Base-by-base conservation (phyloP, 2,329 filamentous ascomycete species). In the Cladosporium sp. region DNA sequence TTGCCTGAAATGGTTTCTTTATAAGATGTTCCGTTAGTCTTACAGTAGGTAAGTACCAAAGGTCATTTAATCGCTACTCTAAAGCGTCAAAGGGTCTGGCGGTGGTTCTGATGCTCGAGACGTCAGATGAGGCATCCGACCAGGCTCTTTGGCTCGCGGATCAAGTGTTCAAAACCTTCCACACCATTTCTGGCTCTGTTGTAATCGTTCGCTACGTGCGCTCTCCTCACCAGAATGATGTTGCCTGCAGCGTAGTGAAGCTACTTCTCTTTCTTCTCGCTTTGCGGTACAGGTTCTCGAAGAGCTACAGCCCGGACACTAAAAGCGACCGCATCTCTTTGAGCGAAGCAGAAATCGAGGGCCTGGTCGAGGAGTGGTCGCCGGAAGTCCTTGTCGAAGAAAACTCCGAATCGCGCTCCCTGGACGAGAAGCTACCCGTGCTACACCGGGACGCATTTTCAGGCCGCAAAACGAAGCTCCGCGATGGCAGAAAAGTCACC, bases 281-380 rank as follows among this genome's bases (percentile, higher is more conserved):
- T 58, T 86, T 98, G 53, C 84, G 90, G 58, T 98, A 98, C 70
- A 77, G 98, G 51, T 78, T 97, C 56, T 86, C 90, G 56, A 91
- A 92, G 0, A 90, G 89, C 49, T 98, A 98, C 73, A 89, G 88
- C 58, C 22, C 22, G 22, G 22, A 28, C 22, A 28, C 3, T 3
- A 28, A 28, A 28, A 96, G 91, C 11, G 83, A 87, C 66, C 93
- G 91, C 69, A 89, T 97, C 58, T 86, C 89, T 63, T 76, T 97
- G 57, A 86, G 86, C 9, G 91, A 96, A 70, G 89, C 95, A 81
- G 93, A 98, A 75, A 95, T 98, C 61, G 93, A 98, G 66, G 93
- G 98, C 66, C 74, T 98, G 55, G 87, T 98, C 42, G 91, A 95
- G 52, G 93, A 98, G 60, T 98, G 93, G 93, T 86, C 83, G 7